Percentiles rank a stretch among this genome's conserved stretches.
Evolutionary conservation across 2,329 filamentous ascomycete species (phyloP).

Genomic region (Plenodomus biglobosus): DNA sequence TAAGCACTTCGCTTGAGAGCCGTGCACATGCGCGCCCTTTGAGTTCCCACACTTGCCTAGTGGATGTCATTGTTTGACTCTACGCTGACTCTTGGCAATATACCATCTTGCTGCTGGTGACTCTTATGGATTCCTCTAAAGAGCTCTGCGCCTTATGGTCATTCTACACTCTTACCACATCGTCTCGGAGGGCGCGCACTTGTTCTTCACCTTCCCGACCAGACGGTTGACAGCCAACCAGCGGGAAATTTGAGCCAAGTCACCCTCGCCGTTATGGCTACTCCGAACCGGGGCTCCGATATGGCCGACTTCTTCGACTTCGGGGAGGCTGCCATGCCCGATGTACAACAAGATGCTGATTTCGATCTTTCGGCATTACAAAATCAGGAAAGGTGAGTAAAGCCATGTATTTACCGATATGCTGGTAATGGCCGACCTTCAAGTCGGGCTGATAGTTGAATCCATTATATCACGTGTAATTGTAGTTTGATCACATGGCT

Average conservation of each 20-base stretch:
- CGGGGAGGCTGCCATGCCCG: slow-evolving; percentile 40
- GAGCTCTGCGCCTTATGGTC: slow-evolving; percentile 20
- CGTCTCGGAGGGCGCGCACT: slow-evolving; percentile 20
- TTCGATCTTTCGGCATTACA: slow-evolving; percentile 1
- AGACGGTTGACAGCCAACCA: slow-evolving; percentile 1
- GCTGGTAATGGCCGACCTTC: neutral
- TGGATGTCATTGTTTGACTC: neutral
- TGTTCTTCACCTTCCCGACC: slow-evolving; percentile 6
- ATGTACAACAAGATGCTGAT: slow-evolving; percentile 17
- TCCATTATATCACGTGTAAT: neutral
- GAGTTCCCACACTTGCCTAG: slow-evolving; percentile 9
- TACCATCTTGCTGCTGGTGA: neutral
- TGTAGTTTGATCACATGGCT: slow-evolving; percentile 1
- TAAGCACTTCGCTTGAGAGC: slow-evolving; percentile 1
- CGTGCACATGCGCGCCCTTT: slow-evolving; percentile 14
- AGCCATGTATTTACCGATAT: neutral
- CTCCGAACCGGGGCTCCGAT: slow-evolving; percentile 29
- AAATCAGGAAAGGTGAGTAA: slow-evolving; percentile 19
- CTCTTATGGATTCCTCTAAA: neutral
- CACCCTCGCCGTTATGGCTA: slow-evolving; percentile 26
- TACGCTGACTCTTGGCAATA: neutral
- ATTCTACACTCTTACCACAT: slow-evolving; percentile 3
- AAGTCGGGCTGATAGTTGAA: neutral
- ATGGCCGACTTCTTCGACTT: slow-evolving; percentile 46
- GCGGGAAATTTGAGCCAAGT: slow-evolving; percentile 2